A percentile compares a stretch with the other conserved stretches of the same genome.
These are phyloP conservation scores for Coemansia sp. DNA, from an alignment of 192 early-diverging fungal species.

Conservation along the genomic window DNA sequence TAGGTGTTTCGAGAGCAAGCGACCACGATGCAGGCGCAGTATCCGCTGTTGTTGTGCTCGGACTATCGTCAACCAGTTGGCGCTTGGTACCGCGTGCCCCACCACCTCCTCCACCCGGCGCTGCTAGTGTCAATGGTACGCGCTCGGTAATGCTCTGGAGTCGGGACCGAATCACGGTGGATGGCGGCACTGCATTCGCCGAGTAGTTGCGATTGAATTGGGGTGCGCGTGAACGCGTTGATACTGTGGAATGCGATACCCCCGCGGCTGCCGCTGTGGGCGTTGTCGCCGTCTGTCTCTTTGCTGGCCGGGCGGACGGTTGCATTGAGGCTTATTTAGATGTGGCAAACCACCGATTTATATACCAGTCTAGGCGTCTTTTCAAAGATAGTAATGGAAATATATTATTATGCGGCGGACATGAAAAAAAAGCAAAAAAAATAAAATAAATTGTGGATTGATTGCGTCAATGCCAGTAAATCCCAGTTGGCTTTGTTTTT, in stretches of 20 bases:
- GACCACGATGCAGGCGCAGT: constrained; percentile 13
- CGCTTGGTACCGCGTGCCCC: constrained; percentile 35
- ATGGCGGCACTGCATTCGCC: constrained; percentile 23
- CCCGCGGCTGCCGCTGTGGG: constrained; percentile 4
- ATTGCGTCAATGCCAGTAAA: neutral
- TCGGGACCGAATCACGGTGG: constrained; percentile 46
- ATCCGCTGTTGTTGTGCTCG: constrained; percentile 1
- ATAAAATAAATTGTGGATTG: neutral
- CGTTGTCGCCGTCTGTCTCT: constrained; percentile 11
- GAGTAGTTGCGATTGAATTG: constrained; percentile 7
- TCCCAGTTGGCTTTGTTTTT: too few relatives aligned
- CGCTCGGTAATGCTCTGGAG: constrained; percentile 25
- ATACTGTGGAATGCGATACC: neutral
- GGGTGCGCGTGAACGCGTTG: constrained; percentile 3
- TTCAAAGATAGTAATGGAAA: neutral
- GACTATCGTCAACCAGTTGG: constrained; percentile 29
- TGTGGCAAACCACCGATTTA: neutral
- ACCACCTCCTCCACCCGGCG: too few relatives aligned
- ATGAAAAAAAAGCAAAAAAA: neutral
- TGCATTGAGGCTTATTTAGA: constrained; percentile 6
- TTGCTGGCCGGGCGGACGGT: constrained; percentile 14
- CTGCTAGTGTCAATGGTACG: neutral
- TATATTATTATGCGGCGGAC: neutral
- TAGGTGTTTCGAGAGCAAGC: constrained; percentile 23
- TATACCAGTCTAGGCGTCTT: neutral